Percentiles rank a stretch among this genome's conserved stretches.
Evolutionary conservation across 805 yeast species (phyloP).

Genomic region (Lipomyces yamanashiensis): DNA sequence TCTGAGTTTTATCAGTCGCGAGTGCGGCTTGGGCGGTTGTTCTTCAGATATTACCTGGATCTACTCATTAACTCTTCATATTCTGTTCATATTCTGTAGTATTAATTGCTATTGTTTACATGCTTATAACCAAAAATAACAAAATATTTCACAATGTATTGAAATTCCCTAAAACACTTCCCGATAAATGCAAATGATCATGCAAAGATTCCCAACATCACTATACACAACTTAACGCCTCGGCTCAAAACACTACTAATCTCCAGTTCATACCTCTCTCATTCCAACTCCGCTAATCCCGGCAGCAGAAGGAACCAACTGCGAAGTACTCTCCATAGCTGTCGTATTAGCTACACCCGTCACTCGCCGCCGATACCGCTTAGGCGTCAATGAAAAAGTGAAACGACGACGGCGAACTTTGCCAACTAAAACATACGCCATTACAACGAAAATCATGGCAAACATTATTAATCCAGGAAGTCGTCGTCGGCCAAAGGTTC

Average conservation of each 20-base stretch:
- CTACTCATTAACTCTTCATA: too few species aligned
- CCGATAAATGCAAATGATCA: not conserved
- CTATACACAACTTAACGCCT: not conserved
- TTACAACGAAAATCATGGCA: slow-evolving; percentile 21
- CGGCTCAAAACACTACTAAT: not conserved
- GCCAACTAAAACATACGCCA: slow-evolving; percentile 31
- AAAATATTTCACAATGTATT: not conserved
- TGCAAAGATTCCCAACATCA: not conserved
- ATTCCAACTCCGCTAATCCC: not conserved
- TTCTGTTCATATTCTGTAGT: not conserved
- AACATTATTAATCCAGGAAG: slow-evolving; percentile 33
- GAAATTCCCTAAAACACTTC: too few species aligned
- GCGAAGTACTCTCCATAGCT: slow-evolving; percentile 5
- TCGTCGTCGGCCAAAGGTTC: slow-evolving; percentile 28
- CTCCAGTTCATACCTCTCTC: not conserved
- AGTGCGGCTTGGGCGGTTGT: too few species aligned
- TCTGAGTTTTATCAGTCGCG: not conserved
- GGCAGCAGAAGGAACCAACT: slow-evolving; percentile 1
- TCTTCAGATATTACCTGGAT: too few species aligned
- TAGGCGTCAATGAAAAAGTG: slow-evolving; percentile 29
- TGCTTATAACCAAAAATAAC: not conserved
- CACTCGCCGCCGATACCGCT: slow-evolving; percentile 31
- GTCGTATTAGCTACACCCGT: slow-evolving; percentile 5
- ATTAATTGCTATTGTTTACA: too few species aligned
- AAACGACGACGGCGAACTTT: slow-evolving; percentile 26